Base-by-base conservation (phyloP, 2,329 filamentous ascomycete species). In the Oidium heveae region DNA sequence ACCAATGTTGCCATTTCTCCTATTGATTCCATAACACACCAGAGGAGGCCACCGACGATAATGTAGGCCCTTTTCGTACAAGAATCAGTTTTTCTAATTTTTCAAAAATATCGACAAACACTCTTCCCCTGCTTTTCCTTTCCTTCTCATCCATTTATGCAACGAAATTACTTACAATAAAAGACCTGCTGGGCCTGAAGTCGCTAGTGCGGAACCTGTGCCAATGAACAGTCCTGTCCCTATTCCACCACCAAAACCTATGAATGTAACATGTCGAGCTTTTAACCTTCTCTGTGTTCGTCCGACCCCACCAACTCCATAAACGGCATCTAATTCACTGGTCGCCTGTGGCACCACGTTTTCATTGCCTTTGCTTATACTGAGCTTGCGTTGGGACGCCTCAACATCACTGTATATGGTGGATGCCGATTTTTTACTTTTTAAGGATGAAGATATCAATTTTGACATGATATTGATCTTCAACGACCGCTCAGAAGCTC, bases 191-290 rank as follows among this genome's bases (percentile, higher is more conserved):
- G 74, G 74, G 8, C 73, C 75, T 32, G 70, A 74, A n/a, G 69
- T 71, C 32, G 71, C 70, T 34, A 78, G 71, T 1, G 72, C 71
- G 56, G 69, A 67, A 41, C 75, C 75, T 7, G 74, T 72, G 50
- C 72, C 71, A 10, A 77, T 67, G 62, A 78, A 76, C 0, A 76
- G 64, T 57, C 74, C 74, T 2, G 73, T 75, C 43, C 72, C 67
- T 56, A 78, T 77, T 4, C 74, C 75, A 56, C 75, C 74, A 55
- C 74, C 74, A 15, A 79, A 68, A 15, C 75, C 75, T 60, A 80
- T 79, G 61, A 77, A 75, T 57, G 76, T 69, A 53, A 77, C 74
- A 62, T 77, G 74, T 58, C 74, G 69, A 39, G 72, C 72, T 55
- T 64, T 63, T 34, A 63, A 55, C 47, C 63, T 64, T 24, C 46